A percentile compares a stretch with the other conserved stretches of the same genome.
phyloP scores from a whole-genome alignment of 208 protist species.

The Ichthyophonus hoferi region DNA sequence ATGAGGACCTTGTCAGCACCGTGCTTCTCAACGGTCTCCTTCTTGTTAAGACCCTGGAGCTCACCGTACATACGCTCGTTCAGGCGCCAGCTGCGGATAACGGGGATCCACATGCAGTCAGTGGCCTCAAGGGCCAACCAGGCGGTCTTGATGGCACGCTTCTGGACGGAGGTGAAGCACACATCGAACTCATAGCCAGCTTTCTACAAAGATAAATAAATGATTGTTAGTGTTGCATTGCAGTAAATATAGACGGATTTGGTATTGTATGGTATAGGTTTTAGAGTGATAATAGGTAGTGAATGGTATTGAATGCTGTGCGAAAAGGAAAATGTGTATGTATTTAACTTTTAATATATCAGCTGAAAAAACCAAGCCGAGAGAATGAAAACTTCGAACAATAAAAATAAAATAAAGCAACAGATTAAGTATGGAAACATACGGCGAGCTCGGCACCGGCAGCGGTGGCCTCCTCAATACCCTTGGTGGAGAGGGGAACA shows the following conservation, averaged over 20 bases:
- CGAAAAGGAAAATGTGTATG: too few species aligned
- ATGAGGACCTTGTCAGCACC: conserved; percentile 60
- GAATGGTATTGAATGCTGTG: too few species aligned
- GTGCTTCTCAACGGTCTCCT: conserved; percentile 62
- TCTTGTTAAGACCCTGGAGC: conserved; percentile 63
- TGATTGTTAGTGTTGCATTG: too few species aligned
- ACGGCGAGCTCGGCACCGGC: not conserved
- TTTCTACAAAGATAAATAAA: conserved; percentile 25
- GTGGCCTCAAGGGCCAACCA: conserved; percentile 48
- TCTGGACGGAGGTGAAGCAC: conserved; percentile 58
- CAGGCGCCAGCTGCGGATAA: conserved; percentile 51
- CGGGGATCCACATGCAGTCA: conserved; percentile 49
- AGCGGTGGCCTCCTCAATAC: conserved; percentile 43
- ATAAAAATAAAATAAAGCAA: too few species aligned
- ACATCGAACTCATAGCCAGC: conserved; percentile 57
- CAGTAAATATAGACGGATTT: too few species aligned
- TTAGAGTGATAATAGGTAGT: too few species aligned
- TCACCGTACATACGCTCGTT: conserved; percentile 68
- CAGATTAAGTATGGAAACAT: too few species aligned
- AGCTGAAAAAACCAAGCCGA: too few species aligned
- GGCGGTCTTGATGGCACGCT: conserved; percentile 60
- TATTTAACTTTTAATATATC: too few species aligned
- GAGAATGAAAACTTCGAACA: too few species aligned
- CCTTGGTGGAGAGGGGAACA: conserved; percentile 41
- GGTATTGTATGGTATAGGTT: too few species aligned